Conservation (phyloP, 805 yeast species). For the Metschnikowia cubensis region DNA sequence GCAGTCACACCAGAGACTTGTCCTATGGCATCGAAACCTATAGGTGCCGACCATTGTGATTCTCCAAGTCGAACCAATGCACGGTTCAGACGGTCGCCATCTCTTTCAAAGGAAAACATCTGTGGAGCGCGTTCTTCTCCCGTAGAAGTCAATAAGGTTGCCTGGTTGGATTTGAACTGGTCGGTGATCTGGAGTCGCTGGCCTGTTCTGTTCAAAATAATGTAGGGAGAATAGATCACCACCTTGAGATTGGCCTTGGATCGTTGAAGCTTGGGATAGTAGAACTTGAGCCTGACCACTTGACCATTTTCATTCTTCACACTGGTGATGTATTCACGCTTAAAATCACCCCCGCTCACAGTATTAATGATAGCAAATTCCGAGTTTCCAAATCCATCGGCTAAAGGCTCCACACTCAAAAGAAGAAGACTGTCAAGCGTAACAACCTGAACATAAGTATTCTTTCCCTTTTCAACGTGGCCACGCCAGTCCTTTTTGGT, state of each 20-base stretch:
- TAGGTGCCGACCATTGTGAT: constrained; percentile 66
- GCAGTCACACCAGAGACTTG: constrained; percentile 56
- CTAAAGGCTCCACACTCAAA: constrained; percentile 62
- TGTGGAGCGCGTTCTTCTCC: constrained; percentile 44
- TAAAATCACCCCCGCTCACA: constrained; percentile 50
- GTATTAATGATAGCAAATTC: constrained; percentile 74
- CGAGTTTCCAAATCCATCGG: constrained; percentile 57
- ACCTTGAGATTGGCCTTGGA: constrained; percentile 60
- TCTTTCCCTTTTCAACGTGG: constrained; percentile 56
- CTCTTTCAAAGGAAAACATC: constrained; percentile 79
- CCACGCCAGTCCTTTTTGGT: constrained; percentile 65
- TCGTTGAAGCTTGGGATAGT: constrained; percentile 51
- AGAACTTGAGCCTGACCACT: constrained; percentile 55
- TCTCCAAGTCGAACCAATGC: constrained; percentile 64
- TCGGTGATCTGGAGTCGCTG: constrained; percentile 55
- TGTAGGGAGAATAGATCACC: constrained; percentile 77
- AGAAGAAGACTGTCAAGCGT: constrained; percentile 67
- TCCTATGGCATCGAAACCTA: constrained; percentile 89
- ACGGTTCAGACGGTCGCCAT: constrained; percentile 56
- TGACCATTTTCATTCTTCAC: constrained; percentile 66
- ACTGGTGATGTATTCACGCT: constrained; percentile 49
- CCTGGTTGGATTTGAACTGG: constrained; percentile 39
- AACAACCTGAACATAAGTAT: constrained; percentile 76
- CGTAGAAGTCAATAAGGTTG: constrained; percentile 4
- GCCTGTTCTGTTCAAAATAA: constrained; percentile 78